Conservation (phyloP, 495 filamentous ascomycete species). For the Aspergillus panamensis region DNA sequence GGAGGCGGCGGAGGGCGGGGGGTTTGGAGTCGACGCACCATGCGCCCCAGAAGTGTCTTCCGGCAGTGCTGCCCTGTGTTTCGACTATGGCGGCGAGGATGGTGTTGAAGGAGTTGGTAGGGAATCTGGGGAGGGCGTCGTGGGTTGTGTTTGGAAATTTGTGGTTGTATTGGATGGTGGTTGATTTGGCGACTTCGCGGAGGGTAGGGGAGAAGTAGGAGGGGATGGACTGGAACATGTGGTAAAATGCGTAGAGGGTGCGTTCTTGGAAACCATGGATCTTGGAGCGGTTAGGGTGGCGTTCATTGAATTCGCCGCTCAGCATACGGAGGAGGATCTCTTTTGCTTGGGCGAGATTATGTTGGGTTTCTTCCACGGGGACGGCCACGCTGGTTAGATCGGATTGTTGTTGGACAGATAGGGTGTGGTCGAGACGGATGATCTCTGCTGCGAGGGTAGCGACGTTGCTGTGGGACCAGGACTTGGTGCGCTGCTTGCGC, state of each 20-base stretch:
- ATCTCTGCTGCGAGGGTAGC: conserved; percentile 41
- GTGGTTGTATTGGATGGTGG: conserved; percentile 14
- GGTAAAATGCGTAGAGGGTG: conserved; percentile 27
- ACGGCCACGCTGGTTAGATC: background rate
- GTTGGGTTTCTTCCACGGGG: background rate
- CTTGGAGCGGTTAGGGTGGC: conserved; percentile 13
- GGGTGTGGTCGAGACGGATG: conserved; percentile 32
- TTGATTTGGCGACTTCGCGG: conserved; percentile 18
- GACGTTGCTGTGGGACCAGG: conserved; percentile 50
- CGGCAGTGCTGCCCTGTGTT: conserved; percentile 39
- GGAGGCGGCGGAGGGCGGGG: conserved; percentile 22
- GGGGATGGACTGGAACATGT: conserved; percentile 30
- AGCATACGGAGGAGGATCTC: conserved; percentile 33
- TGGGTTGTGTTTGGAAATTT: conserved; percentile 5
- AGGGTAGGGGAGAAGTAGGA: conserved; percentile 11
- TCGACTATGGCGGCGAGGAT: conserved; percentile 50
- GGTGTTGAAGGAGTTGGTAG: conserved; percentile 43
- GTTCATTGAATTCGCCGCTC: conserved; percentile 33
- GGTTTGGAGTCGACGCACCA: conserved; percentile 39
- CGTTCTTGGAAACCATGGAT: conserved; percentile 27
- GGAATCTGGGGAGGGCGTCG: conserved; percentile 27
- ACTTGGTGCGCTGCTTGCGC: conserved; percentile 34
- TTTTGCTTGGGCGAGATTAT: conserved; percentile 27
- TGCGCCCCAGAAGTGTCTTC: conserved; percentile 36
- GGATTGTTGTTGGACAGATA: conserved; percentile 15